Evolutionary conservation across 75 land plant genomes (phyloP).

Genomic region (Pinus tabuliformis): DNA sequence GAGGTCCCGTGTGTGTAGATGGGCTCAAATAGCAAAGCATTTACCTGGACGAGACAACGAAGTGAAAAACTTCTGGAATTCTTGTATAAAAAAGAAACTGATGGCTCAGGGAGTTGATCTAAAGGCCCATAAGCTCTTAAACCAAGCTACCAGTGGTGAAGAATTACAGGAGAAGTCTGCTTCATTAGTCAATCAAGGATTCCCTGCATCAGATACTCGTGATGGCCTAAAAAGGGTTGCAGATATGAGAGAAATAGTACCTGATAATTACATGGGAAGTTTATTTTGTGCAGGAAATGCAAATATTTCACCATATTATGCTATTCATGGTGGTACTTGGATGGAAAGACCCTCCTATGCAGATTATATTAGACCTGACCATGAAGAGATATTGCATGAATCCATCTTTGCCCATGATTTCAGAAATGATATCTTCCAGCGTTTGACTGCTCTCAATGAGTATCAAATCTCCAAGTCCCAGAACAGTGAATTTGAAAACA

Average conservation of each 20-base stretch:
- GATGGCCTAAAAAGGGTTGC: not conserved
- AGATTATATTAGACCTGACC: no score
- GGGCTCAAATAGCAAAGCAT: slow-evolving; percentile 23
- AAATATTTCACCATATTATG: not conserved
- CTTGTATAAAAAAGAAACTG: slow-evolving; percentile 25
- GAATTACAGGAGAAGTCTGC: not conserved
- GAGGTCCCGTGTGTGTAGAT: not conserved
- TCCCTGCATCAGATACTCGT: not conserved
- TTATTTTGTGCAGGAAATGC: not conserved
- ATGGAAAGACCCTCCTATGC: no score
- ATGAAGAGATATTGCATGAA: no score
- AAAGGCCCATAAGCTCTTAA: slow-evolving; percentile 13
- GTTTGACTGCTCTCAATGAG: not conserved
- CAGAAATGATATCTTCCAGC: not conserved
- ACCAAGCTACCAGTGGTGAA: not conserved
- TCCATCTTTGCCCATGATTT: no score
- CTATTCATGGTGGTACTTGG: not conserved
- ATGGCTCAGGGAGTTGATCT: slow-evolving; percentile 16
- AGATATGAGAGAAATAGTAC: not conserved
- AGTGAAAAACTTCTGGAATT: slow-evolving; percentile 27
- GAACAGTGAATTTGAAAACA: not conserved
- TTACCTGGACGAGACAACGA: slow-evolving; percentile 25
- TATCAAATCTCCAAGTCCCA: not conserved
- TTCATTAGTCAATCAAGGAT: not conserved
- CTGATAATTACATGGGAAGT: not conserved